Base-by-base conservation (phyloP, 1,284 basidiomycete genomes). In the Trametes sp. region DNA sequence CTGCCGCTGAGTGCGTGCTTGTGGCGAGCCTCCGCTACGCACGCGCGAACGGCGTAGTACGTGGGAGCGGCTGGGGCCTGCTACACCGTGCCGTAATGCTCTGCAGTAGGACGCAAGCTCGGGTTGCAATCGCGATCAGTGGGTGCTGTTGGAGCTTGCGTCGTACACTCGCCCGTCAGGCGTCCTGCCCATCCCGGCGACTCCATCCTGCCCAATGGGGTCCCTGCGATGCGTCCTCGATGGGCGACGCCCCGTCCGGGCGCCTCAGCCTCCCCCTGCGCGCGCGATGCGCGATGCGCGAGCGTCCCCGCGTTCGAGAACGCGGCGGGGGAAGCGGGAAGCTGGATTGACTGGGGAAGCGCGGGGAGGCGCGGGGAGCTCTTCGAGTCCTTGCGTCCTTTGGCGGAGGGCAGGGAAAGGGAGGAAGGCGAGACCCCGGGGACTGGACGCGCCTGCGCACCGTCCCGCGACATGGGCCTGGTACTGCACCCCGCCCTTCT, bases 1-100 rank as follows among this genome's bases (percentile, higher is more conserved):
- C 52, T 33, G 38, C 31, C 31, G 23, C 41, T 19, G 50, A 21
- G 35, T 31, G 24, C 24, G 24, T 7, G 51, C 50, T 28, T 19
- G 33, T 38, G 44, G 23, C 33, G 33, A 35, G 35, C 24, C 2
- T 28, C 4, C 24, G 24, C 45, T 10, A 24, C 24, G 45, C 8
- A 24, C 21, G 21, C 24, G 42, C 24, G 42, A 24, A 6, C 8
- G 21, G 24, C 45, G 45, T 26, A 16, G 45, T 49, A 50, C 51
- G 52, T 59, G 52, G 26, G 52, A 36, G 45, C 45, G n/a, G 19
- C 33, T 33, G 21, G 46, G 31, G 52, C 59, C 23, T 50, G 45
- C 35, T 50, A 28, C 59, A 33, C 44, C 36, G 52, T 60, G 59
- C 59, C 59, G 59, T 60, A 54, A 60, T 52, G 36, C 24, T n/a